Base-by-base conservation (phyloP, 2,329 filamentous ascomycete species). In the Botrytis aclada region DNA sequence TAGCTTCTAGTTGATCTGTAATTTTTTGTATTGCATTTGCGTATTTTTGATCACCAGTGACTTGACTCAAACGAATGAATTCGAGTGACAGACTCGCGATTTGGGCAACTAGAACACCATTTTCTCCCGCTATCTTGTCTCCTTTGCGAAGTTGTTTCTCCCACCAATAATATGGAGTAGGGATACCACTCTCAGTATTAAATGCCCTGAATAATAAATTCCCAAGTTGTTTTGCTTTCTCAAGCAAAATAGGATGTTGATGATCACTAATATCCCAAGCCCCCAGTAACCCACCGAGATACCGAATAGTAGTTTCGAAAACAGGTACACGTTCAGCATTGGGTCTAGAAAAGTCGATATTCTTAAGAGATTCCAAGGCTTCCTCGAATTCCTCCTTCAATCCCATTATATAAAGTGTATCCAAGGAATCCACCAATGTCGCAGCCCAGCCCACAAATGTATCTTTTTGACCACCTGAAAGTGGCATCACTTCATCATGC, bases 391-490 rank as follows among this genome's bases (percentile, higher is more conserved):
- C 93, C 1, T 91, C 85, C 77, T 87, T 88, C 81, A 97, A 80
- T 43, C 88, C 92, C 87, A 95, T 93, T 76, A 97, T 94, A 90
- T 92, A 95, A 4, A 97, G 85, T 0, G 93, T 94, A 79, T 97
- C 94, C 70, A 95, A 83, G 0, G 88, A 85, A 83, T 97, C 94
- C 8, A 97, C 92, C 74, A 97, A 80, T 0, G 94, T 96, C 16
- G 93, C 94, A 34, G 92, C 92, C 94, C 94, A 97, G 60, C 92
- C 93, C 79, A 93, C 95, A 82, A 97, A 98, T 0, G 93, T 92
- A 79, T 98, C 92, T 37, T 88, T 88, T 75, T 84, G 88, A 14
- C 83, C 83, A 72, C 89, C 90, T 32, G 88, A 88, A 22, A 95
- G 84, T 4, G 95, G 95, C 69, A 83, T 86, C 20, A 98, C 83